Base-by-base conservation (phyloP, 148 eudicot genomes). In the Rhododendron ferrugineum region DNA sequence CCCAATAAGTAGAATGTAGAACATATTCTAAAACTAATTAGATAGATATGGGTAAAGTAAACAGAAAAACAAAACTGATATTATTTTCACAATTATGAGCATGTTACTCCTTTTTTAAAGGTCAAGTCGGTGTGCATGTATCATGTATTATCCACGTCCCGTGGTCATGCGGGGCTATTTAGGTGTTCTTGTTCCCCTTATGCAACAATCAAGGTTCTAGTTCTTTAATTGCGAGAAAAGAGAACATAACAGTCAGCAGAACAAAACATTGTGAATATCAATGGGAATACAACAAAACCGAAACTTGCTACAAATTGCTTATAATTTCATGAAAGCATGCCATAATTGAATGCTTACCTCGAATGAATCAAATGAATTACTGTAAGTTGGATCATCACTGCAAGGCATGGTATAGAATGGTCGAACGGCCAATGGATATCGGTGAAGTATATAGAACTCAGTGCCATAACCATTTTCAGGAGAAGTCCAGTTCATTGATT, bases 351-450 rank as follows among this genome's bases (percentile, higher is more conserved):
- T 40, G 42, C 6, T 40, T 22, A 89, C 99, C 99, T 88, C 98
- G 91, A 66, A 96, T 94, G 83, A 96, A 96, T 87, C 99, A 91
- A 96, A 96, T 18, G 99, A 96, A 86, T 94, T 96, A 89, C 95
- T 94, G 77, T 96, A 83, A 40, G 42, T 40, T 40, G 42, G 42
- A 5, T 40, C 6, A 40, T 40, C 42, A 40, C 42, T 40, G 42
- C 37, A 36, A 36, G 37, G 37, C 5, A 36, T 36, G 37, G 37
- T 36, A 36, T 36, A 36, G 37, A 36, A 3, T 36, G 37, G 37
- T 36, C 37, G 37, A 36, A 36, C 37, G 5, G 37, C 37, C 37
- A 36, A 36, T 36, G 37, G 37, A 36, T 36, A 36, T 36, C 5
- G 40, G 6, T 40, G 36, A 1, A 34, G 36, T 34, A 34, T 34